Conservation (phyloP, 345 rosid genomes). For the Conringia planisiliqua region DNA sequence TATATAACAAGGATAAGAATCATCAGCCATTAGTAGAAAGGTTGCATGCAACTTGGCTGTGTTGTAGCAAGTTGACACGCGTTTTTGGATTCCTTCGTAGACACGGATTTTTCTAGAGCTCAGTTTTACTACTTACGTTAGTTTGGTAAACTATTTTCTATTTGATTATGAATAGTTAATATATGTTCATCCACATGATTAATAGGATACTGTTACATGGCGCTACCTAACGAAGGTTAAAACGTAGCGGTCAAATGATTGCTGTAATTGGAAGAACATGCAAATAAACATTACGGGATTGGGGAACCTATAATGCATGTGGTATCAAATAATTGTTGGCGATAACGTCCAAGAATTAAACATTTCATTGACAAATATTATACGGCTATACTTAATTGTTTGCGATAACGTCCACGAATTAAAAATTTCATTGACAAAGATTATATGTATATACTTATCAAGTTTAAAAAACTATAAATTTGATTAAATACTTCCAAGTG, state of each 20-base stretch:
- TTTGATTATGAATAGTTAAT: neutral
- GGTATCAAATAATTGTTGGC: conserved; percentile 30
- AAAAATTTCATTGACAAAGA: neutral
- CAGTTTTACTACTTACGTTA: neutral
- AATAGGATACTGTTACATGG: neutral
- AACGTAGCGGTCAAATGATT: conserved; percentile 24
- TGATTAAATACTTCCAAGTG: neutral
- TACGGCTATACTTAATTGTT: neutral
- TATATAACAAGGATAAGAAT: neutral
- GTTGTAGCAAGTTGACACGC: neutral
- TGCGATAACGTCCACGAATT: conserved; percentile 9
- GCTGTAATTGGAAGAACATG: conserved; percentile 25
- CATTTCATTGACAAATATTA: conserved; percentile 11
- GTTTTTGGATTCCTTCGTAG: neutral
- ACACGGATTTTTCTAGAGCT: neutral
- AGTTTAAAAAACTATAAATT: neutral
- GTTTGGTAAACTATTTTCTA: neutral
- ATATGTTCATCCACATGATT: neutral
- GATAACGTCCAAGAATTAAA: conserved; percentile 21
- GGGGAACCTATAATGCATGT: conserved; percentile 19
- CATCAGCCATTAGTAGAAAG: neutral
- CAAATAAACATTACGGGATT: conserved; percentile 1
- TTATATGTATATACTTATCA: neutral
- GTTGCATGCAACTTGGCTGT: neutral
- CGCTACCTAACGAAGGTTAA: neutral